These are phyloP conservation scores for Penicillium riverlandense DNA, from an alignment of 495 filamentous ascomycete species.

Conservation along the genomic window DNA sequence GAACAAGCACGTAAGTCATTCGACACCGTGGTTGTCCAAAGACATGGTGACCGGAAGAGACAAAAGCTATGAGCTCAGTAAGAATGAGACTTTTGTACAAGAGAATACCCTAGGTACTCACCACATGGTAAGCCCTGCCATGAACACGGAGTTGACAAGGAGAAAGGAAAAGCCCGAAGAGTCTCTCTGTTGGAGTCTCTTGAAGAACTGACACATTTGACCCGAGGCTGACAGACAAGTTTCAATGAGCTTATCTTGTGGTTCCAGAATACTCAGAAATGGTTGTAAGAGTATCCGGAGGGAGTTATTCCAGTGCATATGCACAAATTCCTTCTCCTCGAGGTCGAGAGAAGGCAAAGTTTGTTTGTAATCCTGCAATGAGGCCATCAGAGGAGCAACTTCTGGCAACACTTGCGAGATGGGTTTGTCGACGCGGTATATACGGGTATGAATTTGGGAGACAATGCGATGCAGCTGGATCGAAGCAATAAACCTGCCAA, in stretches of 20 bases:
- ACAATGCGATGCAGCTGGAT: conserved; percentile 29
- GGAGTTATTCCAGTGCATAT: conserved; percentile 35
- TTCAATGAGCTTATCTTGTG: conserved; percentile 18
- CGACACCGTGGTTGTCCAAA: conserved; percentile 31
- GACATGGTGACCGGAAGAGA: conserved; percentile 16
- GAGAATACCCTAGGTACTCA: not conserved
- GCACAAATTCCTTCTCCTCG: conserved; percentile 28
- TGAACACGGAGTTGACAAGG: conserved; percentile 33
- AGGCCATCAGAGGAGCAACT: conserved; percentile 18
- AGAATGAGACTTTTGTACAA: not conserved
- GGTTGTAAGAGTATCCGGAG: conserved; percentile 33
- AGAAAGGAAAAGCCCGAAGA: conserved; percentile 35
- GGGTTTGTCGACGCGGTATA: conserved; percentile 33
- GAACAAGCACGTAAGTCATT: conserved; percentile 38
- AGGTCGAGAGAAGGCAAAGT: conserved; percentile 15
- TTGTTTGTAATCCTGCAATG: conserved; percentile 26
- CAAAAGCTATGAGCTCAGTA: conserved; percentile 9
- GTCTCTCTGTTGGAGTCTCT: conserved; percentile 28
- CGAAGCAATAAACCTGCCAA: conserved; percentile 22
- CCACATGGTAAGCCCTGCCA: conserved; percentile 36
- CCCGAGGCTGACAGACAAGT: conserved; percentile 28
- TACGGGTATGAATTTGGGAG: conserved; percentile 29
- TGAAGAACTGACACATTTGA: conserved; percentile 37
- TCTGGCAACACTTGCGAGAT: conserved; percentile 18
- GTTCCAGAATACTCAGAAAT: conserved; percentile 27